Base-by-base conservation (phyloP, 345 rosid genomes). In the Aquilaria malaccensis region DNA sequence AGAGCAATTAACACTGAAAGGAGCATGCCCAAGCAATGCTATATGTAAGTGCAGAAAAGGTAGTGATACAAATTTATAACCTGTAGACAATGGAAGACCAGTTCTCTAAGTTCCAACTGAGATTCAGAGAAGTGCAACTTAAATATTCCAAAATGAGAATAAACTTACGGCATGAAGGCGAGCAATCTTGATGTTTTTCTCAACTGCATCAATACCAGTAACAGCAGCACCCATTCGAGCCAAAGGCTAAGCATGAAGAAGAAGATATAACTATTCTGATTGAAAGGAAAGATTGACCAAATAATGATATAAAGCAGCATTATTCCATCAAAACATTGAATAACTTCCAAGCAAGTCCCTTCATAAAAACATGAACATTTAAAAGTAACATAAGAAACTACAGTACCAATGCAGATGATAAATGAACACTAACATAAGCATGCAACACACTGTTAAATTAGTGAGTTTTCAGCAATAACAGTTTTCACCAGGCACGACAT, bases 201-300 rank as follows among this genome's bases (percentile, higher is more conserved):
- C 95, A 64, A 86, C 86, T 32, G 97, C 97, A 83, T 94, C 99
- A 60, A 94, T 54, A 53, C 97, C 97, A 11, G 91, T 88, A 59
- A 94, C 96, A 59, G 80, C 75, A 67, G 99, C 99, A 74, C 99
- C 97, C 95, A 94, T 79, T 74, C 96, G 77, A 63, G 99, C 97
- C 71, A 90, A 74, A n/a, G 99, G 97, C 99, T 94, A 82, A 62
- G 74, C 55, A 59, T 15, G 59, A 33, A 67, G 63, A 65, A 58
- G 30, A 76, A 60, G 14, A 60, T 49, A 56, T 4, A 37, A 37
- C 2, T 37, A 37, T 9, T 37, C 5, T 37, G 43, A 37, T 37
- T 37, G 43, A 37, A 37, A 37, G 43, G 43, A 37, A 37, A 37
- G 22, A 37, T 37, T 9, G 43, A 37, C 43, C 7, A 37, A 37